Percentiles rank a stretch among this genome's conserved stretches.
These are phyloP conservation scores for Fusarium xyrophilum DNA, from an alignment of 2,329 filamentous ascomycete species.

Conservation along the genomic window DNA sequence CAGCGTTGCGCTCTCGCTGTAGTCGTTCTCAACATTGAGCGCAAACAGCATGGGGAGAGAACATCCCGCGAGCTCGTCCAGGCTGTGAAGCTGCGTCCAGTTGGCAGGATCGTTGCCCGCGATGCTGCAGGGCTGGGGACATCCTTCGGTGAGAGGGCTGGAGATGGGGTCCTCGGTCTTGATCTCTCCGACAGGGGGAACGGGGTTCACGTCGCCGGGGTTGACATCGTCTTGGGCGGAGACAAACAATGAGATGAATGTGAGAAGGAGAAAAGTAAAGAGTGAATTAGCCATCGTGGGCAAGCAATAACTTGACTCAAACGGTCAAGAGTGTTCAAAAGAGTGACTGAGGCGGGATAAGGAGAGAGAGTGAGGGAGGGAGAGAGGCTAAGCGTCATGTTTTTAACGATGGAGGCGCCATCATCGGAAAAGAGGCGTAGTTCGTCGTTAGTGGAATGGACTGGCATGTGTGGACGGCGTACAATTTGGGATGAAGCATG, in stretches of 20 bases:
- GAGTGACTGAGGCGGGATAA: slow-evolving; percentile 1
- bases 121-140: slow-evolving; percentile 29
- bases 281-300: slow-evolving; percentile 36
- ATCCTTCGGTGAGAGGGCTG: slow-evolving; percentile 36
- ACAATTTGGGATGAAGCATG: slow-evolving; percentile 9
- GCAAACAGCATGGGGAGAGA: slow-evolving; percentile 32
- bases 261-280: slow-evolving; percentile 31
- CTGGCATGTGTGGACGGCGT: slow-evolving; percentile 33
- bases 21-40: slow-evolving; percentile 35
- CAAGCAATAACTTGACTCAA: not conserved
- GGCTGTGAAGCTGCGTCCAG: slow-evolving; percentile 39
- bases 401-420: slow-evolving; percentile 16
- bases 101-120: slow-evolving; percentile 33
- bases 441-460: not conserved
- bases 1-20: slow-evolving; percentile 36
- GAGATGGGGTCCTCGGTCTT: slow-evolving; percentile 38
- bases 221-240: slow-evolving; percentile 17
- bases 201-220: slow-evolving; percentile 32
- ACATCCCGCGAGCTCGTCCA: slow-evolving; percentile 29
- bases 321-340: not conserved
- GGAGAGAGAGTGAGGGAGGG: not conserved
- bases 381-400: slow-evolving; percentile 1
- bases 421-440: slow-evolving; percentile 18
- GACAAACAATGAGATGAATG: slow-evolving; percentile 19
- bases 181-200: slow-evolving; percentile 33